Conservation (phyloP, 306 rosid species). For the Rosa rugosa region DNA sequence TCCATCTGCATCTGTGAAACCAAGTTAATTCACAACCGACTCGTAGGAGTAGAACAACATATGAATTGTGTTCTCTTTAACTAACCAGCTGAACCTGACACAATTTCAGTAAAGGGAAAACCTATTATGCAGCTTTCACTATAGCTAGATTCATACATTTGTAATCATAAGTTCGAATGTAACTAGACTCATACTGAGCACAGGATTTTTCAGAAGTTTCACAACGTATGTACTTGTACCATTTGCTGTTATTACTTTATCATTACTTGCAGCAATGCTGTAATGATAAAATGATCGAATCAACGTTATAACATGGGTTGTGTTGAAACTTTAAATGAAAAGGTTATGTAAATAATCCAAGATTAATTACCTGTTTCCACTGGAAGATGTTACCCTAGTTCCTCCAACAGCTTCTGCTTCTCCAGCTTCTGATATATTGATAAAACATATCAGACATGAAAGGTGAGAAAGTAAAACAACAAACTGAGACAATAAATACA, state of each 20-base stretch:
- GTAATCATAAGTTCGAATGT: no score
- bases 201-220: no score
- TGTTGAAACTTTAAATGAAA: no score
- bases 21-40: neutral
- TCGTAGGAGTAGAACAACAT: neutral
- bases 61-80: neutral
- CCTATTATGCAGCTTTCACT: no score
- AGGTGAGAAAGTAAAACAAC: no score
- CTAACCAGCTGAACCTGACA: no score
- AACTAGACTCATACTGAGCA: no score
- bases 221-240: neutral
- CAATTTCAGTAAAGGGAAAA: no score
- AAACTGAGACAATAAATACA: no score
- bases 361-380: conserved; percentile 56
- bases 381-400: conserved; percentile 31
- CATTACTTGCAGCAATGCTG: neutral
- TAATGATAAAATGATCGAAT: neutral
- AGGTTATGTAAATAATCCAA: no score
- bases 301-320: neutral
- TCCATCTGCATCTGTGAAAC: conserved; percentile 37
- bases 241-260: neutral
- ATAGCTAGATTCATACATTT: no score
- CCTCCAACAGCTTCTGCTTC: conserved; percentile 29
- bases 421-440: conserved; percentile 54
- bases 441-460: no score